Evolutionary conservation across 179 eudicot genomes (phyloP), one percentile per base, ranked within the genome.

Genomic region (Drosera spatulata): DNA sequence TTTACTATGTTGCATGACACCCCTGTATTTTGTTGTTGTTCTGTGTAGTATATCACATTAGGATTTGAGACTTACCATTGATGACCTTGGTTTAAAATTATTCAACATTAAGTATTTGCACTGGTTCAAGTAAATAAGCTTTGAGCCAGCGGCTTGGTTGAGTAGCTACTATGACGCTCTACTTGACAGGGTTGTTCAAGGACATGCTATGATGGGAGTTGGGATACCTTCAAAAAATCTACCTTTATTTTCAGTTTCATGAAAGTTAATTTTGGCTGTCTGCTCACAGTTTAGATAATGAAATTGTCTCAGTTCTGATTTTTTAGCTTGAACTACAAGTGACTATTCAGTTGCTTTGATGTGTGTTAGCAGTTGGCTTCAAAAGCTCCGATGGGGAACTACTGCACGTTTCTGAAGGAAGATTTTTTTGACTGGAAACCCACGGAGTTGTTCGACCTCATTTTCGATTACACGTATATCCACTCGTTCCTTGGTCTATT

Each of bases 401-500:
- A 69, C 63, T 65, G 71, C 58, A 75, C 82, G 56, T 82, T 87
- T 71, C 39, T 82, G 58, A 65, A 72, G 70, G 75, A 64, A 60
- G 95, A 89, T 65, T 87, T 89, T 77, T 89, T 89, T 80, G 67
- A 82, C 59, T 87, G 95, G 97, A 56, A 68, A 43, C 85, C 93
- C 15, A 62, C 75, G 59, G 79, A 87, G 65, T 68, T 77, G 68
- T 89, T 89, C 69, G 97, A 89, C 77, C 83, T 87, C 82, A 77
- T 89, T 60, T 84, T 87, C 62, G 97, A 89, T 75, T 87, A 87
- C 63, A 87, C 95, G 97, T 90, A 90, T 95, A 33, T 46, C 33
- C n/a, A n/a, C 45, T 53, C 44, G 41, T 50, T n/a, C 22, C 12
- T 7, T 56, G 7, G 13, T 3, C 3, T 41, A 3, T 58, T 42